phyloP scores from a whole-genome alignment of 257 asterid species.

The Paraleonurus japonicus region DNA sequence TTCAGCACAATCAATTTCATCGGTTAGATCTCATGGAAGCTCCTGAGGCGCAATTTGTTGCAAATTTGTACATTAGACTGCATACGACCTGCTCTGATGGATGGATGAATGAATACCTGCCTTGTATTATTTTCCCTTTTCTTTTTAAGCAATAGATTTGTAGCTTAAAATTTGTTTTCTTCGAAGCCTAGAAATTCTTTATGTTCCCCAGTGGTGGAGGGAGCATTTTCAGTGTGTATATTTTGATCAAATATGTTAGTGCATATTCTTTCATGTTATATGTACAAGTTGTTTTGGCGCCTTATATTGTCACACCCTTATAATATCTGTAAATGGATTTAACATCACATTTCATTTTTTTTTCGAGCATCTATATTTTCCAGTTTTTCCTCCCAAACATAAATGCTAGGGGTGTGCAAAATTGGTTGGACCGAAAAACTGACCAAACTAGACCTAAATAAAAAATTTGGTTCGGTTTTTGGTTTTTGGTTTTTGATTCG shows the following conservation, averaged over 20 bases:
- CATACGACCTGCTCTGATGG: conserved; percentile 21
- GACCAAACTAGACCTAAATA: too few species aligned
- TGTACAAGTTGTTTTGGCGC: conserved; percentile 17
- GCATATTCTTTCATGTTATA: conserved; percentile 26
- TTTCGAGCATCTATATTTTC: not conserved
- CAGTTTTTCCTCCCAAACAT: not conserved
- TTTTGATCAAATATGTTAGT: conserved; percentile 28
- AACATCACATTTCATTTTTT: not conserved
- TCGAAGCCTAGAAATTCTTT: conserved; percentile 37
- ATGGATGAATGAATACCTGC: conserved; percentile 19
- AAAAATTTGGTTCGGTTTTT: too few species aligned
- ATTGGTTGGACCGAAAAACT: too few species aligned
- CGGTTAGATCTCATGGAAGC: conserved; percentile 92
- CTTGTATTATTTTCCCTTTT: conserved; percentile 20
- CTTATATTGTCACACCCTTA: not conserved
- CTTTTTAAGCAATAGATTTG: conserved; percentile 27
- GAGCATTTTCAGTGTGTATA: conserved; percentile 41
- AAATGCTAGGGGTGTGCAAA: too few species aligned
- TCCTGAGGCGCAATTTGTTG: conserved; percentile 41
- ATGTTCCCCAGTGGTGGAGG: conserved; percentile 21
- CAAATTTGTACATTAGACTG: conserved; percentile 40
- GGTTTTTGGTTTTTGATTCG: too few species aligned
- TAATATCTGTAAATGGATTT: not conserved
- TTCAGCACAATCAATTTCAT: conserved; percentile 94
- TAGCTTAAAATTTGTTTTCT: conserved; percentile 30